Conservation (phyloP, 192 early-diverging fungal species). For the Chytriomyces confervae region DNA sequence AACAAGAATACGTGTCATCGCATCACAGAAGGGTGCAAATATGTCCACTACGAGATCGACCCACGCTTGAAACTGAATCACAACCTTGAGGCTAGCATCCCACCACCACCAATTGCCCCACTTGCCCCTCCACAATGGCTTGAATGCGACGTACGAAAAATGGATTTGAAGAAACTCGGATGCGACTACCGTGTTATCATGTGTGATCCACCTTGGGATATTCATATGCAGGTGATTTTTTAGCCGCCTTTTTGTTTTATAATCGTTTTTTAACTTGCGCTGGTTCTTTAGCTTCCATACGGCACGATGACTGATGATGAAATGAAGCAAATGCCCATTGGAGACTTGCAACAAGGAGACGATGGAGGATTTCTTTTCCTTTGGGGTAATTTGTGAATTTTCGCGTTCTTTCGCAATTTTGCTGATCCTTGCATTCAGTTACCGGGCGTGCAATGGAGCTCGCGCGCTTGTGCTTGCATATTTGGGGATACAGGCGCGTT, state of each 20-base stretch:
- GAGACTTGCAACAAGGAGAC: conserved; percentile 52
- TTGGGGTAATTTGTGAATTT: conserved; percentile 41
- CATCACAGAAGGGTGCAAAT: conserved; percentile 64
- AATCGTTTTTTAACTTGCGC: conserved; percentile 21
- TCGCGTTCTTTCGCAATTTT: not conserved
- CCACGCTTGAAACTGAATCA: conserved; percentile 14
- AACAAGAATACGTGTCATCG: conserved; percentile 63
- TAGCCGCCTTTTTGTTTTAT: not conserved
- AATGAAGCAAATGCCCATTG: conserved; percentile 60
- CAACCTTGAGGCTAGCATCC: conserved; percentile 16
- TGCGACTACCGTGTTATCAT: conserved; percentile 65
- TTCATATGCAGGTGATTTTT: conserved; percentile 57
- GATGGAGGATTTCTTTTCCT: conserved; percentile 59
- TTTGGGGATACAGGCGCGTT: conserved; percentile 51
- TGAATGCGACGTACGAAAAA: conserved; percentile 63
- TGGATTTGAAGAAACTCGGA: conserved; percentile 61
- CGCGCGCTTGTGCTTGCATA: conserved; percentile 43
- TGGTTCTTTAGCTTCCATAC: conserved; percentile 51
- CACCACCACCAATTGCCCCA: conserved; percentile 33
- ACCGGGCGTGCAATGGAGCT: conserved; percentile 72
- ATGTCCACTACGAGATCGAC: conserved; percentile 68
- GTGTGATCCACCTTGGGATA: conserved; percentile 71
- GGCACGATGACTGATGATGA: conserved; percentile 72
- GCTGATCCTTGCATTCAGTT: conserved; percentile 30
- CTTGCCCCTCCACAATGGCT: conserved; percentile 68